These are phyloP conservation scores for Candida sp. DNA, from an alignment of 1,139 yeast genomes.

Conservation along the genomic window DNA sequence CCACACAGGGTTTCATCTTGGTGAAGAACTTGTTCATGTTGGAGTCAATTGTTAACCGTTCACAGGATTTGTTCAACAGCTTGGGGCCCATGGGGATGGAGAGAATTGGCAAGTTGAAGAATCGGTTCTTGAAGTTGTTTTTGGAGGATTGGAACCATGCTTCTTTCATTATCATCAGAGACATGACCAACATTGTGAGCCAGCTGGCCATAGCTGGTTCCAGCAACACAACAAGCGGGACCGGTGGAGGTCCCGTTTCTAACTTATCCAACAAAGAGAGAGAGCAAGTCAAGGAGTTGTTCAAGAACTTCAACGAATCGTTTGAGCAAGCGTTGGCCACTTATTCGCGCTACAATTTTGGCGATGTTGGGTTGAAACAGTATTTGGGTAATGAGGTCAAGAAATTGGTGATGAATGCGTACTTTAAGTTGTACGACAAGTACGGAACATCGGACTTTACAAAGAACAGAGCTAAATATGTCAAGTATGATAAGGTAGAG, in stretches of 20 bases:
- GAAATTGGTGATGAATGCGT: constrained; percentile 78
- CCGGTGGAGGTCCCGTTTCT: constrained; percentile 18
- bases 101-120: constrained; percentile 70
- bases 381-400: constrained; percentile 67
- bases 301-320: constrained; percentile 79
- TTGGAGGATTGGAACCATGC: constrained; percentile 86
- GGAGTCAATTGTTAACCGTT: constrained; percentile 73
- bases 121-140: constrained; percentile 76
- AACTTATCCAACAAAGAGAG: constrained; percentile 67
- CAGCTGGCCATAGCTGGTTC: constrained; percentile 6
- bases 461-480: constrained; percentile 72
- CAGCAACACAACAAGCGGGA: constrained; percentile 5
- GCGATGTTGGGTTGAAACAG: constrained; percentile 67
- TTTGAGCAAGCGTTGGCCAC: constrained; percentile 74
- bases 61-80: constrained; percentile 53
- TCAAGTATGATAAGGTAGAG: constrained; percentile 68
- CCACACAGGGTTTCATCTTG: constrained; percentile 70
- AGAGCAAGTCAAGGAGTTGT: constrained; percentile 86
- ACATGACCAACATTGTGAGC: constrained; percentile 56
- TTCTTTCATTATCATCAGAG: constrained; percentile 72
- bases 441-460: constrained; percentile 74
- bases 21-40: constrained; percentile 74
- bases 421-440: constrained; percentile 82
- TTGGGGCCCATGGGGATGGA: constrained; percentile 70
- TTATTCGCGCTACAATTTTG: constrained; percentile 66